phyloP scores from a whole-genome alignment of 23 red algal genomes.

The Gracilariopsis chorda region DNA sequence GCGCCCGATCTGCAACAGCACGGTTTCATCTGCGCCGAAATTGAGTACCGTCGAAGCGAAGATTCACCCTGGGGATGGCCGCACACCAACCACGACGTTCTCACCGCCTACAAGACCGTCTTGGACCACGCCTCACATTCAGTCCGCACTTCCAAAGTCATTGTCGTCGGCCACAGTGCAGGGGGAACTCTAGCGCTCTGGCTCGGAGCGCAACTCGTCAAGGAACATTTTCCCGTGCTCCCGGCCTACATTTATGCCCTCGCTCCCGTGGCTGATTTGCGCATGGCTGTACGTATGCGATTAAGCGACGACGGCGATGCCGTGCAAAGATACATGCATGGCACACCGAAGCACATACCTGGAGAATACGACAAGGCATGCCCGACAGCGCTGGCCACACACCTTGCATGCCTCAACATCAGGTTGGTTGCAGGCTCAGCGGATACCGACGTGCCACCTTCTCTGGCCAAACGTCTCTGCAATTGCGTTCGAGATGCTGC shows the following conservation, averaged over 20 bases:
- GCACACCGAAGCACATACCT: neutral
- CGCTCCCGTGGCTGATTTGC: conserved; percentile 45
- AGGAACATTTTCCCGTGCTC: neutral
- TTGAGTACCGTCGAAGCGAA: conserved; percentile 61
- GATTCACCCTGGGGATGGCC: conserved; percentile 29
- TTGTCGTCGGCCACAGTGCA: conserved; percentile 30
- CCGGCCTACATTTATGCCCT: neutral
- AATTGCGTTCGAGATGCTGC: neutral
- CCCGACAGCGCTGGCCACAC: neutral
- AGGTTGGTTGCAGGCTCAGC: neutral
- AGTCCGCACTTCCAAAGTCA: neutral
- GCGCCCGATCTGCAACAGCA: conserved; percentile 1
- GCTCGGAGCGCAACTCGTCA: conserved; percentile 1
- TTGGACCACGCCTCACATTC: neutral
- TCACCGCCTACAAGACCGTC: neutral
- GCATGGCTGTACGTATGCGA: conserved; percentile 4
- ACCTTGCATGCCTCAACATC: neutral
- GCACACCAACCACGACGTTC: conserved; percentile 47
- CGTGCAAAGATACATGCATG: conserved; percentile 39
- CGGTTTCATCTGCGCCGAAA: conserved; percentile 20
- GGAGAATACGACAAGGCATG: conserved; percentile 3
- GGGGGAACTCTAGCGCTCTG: conserved; percentile 45
- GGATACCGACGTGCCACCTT: conserved; percentile 2
- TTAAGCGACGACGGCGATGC: conserved; percentile 55
- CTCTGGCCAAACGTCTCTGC: neutral